Conservation (phyloP, 305 asterid species). For the Withania somnifera region DNA sequence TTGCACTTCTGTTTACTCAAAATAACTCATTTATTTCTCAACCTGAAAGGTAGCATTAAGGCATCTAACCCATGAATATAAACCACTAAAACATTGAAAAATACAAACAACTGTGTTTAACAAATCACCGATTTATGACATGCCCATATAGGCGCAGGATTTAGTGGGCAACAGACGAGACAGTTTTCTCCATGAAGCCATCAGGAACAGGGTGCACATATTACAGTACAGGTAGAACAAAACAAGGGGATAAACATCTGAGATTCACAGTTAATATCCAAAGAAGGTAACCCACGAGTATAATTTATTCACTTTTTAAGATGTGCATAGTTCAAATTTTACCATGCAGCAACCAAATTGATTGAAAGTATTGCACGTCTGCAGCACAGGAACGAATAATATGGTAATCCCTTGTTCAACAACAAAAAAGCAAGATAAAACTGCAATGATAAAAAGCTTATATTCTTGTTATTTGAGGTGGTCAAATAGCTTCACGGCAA, state of each 20-base stretch:
- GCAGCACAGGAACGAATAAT: not conserved
- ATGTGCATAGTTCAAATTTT: conserved; percentile 1
- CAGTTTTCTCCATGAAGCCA: not conserved
- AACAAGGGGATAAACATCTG: not conserved
- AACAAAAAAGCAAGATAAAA: not conserved
- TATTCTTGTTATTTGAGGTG: conserved; percentile 3
- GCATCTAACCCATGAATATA: not conserved
- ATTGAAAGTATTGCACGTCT: not conserved
- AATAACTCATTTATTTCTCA: not conserved
- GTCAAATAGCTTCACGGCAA: conserved; percentile 3
- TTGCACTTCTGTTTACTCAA: not conserved
- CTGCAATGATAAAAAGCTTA: not conserved
- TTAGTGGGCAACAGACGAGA: not conserved
- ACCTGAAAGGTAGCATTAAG: not conserved
- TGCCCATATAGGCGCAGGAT: not conserved
- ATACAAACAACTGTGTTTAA: not conserved
- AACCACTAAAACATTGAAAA: not conserved
- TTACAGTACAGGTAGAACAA: not conserved
- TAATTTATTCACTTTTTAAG: conserved; percentile 2
- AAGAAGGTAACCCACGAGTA: not conserved
- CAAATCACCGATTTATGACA: not conserved
- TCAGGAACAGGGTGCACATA: not conserved
- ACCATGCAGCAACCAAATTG: not conserved
- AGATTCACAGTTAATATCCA: not conserved
- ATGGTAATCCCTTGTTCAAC: not conserved